A percentile compares a stretch with the other conserved stretches of the same genome.
Conservation (phyloP, 345 rosid genomes). For the Gynandropsis gynandra region DNA sequence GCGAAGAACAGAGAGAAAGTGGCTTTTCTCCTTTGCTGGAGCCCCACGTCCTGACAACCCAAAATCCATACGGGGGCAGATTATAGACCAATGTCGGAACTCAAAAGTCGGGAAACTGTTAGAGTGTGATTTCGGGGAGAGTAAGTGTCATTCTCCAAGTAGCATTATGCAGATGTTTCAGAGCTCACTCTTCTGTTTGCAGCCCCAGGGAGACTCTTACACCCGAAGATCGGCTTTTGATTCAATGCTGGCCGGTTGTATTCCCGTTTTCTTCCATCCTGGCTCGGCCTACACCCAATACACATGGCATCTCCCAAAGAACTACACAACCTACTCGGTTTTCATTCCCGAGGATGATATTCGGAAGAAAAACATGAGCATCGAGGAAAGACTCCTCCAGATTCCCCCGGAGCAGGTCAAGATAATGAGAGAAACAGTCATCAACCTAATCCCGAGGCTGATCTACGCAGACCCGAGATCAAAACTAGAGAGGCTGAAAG, state of each 20-base stretch:
- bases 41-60: slow-evolving; percentile 76
- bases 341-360: slow-evolving; percentile 81
- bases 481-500: slow-evolving; percentile 50
- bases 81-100: slow-evolving; percentile 61
- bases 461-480: slow-evolving; percentile 78
- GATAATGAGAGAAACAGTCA: slow-evolving; percentile 67
- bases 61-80: slow-evolving; percentile 74
- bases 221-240: slow-evolving; percentile 86
- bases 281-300: slow-evolving; percentile 89
- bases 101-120: slow-evolving; percentile 53
- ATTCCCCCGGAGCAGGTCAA: slow-evolving; percentile 67
- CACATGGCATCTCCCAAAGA: slow-evolving; percentile 87
- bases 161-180: slow-evolving; percentile 88
- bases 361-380: slow-evolving; percentile 60
- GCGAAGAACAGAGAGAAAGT: slow-evolving; percentile 82
- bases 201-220: slow-evolving; percentile 91
- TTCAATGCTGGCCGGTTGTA: slow-evolving; percentile 81
- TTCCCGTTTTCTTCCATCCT: slow-evolving; percentile 89
- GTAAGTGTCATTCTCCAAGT: slow-evolving; percentile 90
- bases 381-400: slow-evolving; percentile 59
- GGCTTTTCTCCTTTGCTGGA: slow-evolving; percentile 93
- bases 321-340: slow-evolving; percentile 72
- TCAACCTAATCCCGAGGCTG: slow-evolving; percentile 57
- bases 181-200: slow-evolving; percentile 73
- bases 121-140: slow-evolving; percentile 88